Base-by-base conservation (phyloP, 345 rosid species). In the Limnanthes douglasii region DNA sequence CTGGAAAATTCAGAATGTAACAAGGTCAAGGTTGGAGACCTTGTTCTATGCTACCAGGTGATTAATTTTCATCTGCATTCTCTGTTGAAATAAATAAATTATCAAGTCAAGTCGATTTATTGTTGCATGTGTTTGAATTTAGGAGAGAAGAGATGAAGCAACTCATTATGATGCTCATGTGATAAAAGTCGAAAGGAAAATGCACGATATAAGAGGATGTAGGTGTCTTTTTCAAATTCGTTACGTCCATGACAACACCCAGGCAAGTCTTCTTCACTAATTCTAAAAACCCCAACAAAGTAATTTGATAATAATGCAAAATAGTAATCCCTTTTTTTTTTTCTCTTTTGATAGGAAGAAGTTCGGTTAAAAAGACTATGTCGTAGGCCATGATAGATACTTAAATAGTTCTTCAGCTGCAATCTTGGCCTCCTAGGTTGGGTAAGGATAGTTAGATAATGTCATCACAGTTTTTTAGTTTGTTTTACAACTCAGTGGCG, bases 141-240 rank as follows among this genome's bases (percentile, higher is more conserved):
- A 74, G 92, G 84, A 74, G 53, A 71, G 65, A 43, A 64, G 70
- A 34, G 80, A 74, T 54, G 73, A 66, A 22, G 74, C 75, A 11
- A 69, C 56, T 40, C 55, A 78, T 47, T 71, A 68, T 23, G 85
- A 74, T 37, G 75, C 81, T 53, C 78, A 45, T 11, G 53, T 78
- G 7, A 6, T 51, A 11, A 63, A 57, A 17, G 71, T 78, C 29
- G 61, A 71, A 34, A 64, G 68, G 59, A 74, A 45, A 57, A 59
- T 48, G 36, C 81, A 78, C 18, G 92, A 74, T 41, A 61, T 74
- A 15, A 69, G 84, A 60, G 92, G 85, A 15, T 78, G 92, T 50
- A 54, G 92, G 56, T 78, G 92, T 31, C 40, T 71, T 4, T 78
- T 71, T 57, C 21, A 39, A 43, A 54, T 79, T 28, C 59, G 47